Evolutionary conservation across 2,329 filamentous ascomycete genomes (phyloP), one percentile per base, ranked within the genome.

Genomic region (Leptographium procerum): DNA sequence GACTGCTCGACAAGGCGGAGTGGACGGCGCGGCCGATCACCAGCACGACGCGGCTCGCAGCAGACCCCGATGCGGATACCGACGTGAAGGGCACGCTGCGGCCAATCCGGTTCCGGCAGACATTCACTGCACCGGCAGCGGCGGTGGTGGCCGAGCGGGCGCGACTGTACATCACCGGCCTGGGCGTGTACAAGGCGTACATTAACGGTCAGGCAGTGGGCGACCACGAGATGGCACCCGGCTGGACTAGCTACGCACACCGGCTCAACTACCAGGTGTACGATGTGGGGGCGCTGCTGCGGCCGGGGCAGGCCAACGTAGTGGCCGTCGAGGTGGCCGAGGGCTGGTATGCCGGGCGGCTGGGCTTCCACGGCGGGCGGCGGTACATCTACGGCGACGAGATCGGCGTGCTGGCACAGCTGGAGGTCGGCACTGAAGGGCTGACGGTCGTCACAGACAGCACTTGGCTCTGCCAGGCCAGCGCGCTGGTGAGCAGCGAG

Each of bases 331-430:
- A 72, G n/a, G 70, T 77, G 34, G 73, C 67, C 5, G 74, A 76
- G 63, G 76, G 76, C 1, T 79, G 75, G 76, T 77, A 69, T 55
- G 61, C 64, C 55, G 71, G 71, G 7, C 64, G 70, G 19, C 62
- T 73, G 7, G 33, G 58, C 3, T 55, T 60, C n/a, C 36, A 22
- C 11, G 55, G 33, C n/a, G 40, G 58, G 3, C 36, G n/a, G 8
- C 67, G 68, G 1, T 72, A 64, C 61, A 51, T 53, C 11, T 60
- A 43, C 13, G 60, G 56, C 24, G 28, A 45, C 14, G 14, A 14
- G 13, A 9, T 58, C 2, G 56, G 61, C 63, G 2, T 69, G 71
- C 13, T 56, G 43, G 56, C 3, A 1, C 47, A 56, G 48, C 47
- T 63, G 45, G 61, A 60, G 31, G 14, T 57, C 40, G 9, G 40